These are phyloP conservation scores for Cutaneotrichosporon dermatis DNA, from an alignment of 1,284 basidiomycete genomes.

Conservation along the genomic window DNA sequence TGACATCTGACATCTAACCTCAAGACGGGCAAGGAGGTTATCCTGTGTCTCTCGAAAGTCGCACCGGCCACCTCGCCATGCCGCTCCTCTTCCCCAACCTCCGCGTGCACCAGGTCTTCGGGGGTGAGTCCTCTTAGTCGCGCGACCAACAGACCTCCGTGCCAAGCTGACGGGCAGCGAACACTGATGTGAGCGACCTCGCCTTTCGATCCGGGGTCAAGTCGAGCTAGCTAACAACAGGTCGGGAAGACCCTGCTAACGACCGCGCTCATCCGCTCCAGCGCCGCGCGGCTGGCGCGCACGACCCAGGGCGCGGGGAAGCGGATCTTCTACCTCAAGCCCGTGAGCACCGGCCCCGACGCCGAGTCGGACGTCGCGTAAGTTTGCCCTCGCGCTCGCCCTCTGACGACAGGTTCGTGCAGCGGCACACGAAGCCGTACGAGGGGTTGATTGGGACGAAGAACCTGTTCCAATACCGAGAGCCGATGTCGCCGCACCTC, in stretches of 20 bases:
- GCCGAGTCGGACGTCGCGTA: conserved; percentile 77
- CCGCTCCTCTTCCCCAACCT: conserved; percentile 66
- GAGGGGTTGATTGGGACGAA: conserved; percentile 55
- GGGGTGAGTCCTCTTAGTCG: conserved; percentile 46
- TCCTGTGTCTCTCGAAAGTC: no score
- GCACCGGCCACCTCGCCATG: conserved; percentile 25
- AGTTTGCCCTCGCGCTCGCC: conserved; percentile 24
- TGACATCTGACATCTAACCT: no score
- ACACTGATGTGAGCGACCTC: conserved; percentile 58
- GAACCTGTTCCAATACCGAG: conserved; percentile 77
- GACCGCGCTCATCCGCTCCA: conserved; percentile 72
- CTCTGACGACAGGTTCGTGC: conserved; percentile 60
- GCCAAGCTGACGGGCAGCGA: conserved; percentile 51
- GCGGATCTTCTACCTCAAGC: conserved; percentile 77
- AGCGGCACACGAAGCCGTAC: conserved; percentile 55
- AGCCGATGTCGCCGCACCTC: conserved; percentile 90
- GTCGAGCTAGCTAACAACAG: conserved; percentile 28
- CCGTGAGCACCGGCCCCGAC: conserved; percentile 79
- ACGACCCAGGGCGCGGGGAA: conserved; percentile 32
- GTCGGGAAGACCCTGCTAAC: conserved; percentile 89
- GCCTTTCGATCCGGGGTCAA: no score
- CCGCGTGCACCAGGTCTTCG: conserved; percentile 82
- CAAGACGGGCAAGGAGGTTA: no score
- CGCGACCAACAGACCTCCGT: no score
- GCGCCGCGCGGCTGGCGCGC: conserved; percentile 51